Conservation (phyloP, 768 basidiomycete species). For the Flagelloscypha sp. region DNA sequence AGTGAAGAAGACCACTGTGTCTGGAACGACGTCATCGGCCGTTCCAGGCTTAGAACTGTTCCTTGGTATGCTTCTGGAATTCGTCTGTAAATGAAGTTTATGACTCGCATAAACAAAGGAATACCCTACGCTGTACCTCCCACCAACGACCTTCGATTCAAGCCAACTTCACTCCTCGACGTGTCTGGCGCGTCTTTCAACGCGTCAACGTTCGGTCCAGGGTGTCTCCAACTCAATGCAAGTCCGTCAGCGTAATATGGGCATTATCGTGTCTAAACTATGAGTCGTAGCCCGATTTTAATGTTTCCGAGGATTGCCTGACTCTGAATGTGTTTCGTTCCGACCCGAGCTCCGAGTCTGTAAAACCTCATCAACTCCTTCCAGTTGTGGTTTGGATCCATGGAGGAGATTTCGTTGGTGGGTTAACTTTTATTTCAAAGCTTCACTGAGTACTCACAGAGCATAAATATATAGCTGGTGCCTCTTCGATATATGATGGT, state of each 20-base stretch:
- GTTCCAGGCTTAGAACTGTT: slow-evolving; percentile 4
- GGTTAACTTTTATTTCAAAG: background rate
- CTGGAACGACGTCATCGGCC: background rate
- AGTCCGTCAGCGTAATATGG: slow-evolving; percentile 25
- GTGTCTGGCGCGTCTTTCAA: slow-evolving; percentile 28
- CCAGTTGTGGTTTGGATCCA: slow-evolving; percentile 5
- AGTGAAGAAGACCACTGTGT: slow-evolving; percentile 3
- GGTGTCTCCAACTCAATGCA: slow-evolving; percentile 41
- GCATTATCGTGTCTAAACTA: slow-evolving; percentile 28
- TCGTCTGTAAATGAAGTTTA: too few species aligned
- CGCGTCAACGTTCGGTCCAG: slow-evolving; percentile 37
- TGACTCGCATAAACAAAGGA: too few species aligned
- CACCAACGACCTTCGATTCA: slow-evolving; percentile 36
- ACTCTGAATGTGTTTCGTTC: slow-evolving; percentile 35
- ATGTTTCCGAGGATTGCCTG: slow-evolving; percentile 29
- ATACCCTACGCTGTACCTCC: slow-evolving; percentile 52
- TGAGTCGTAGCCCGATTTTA: slow-evolving; percentile 7
- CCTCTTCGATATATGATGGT: slow-evolving; percentile 1
- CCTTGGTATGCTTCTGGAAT: slow-evolving; percentile 1
- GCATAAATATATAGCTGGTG: background rate
- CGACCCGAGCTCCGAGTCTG: too few species aligned
- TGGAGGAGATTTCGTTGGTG: slow-evolving; percentile 2
- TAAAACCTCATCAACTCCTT: too few species aligned
- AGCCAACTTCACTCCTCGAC: slow-evolving; percentile 36
- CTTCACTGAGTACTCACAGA: background rate